Percentiles rank a stretch among this genome's conserved stretches.
Evolutionary conservation across 257 asterid genomes (phyloP).

Genomic region (Nicotiana attenuata): DNA sequence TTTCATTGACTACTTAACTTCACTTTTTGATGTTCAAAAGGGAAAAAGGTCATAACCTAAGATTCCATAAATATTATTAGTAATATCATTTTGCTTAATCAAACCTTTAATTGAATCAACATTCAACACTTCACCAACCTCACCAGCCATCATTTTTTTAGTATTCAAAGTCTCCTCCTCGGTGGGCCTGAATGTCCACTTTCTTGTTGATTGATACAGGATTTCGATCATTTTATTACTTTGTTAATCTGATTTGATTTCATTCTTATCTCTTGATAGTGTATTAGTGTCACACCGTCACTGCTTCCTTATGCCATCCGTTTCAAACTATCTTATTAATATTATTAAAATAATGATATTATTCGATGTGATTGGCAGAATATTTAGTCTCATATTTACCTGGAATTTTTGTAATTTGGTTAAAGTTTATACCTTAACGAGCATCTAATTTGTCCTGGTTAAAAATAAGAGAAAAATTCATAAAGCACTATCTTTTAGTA

Average conservation of each 20-base stretch:
- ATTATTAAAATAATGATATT: not conserved
- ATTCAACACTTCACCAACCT: not conserved
- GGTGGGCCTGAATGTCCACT: not conserved
- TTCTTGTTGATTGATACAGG: not conserved
- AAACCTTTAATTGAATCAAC: not conserved
- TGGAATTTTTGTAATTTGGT: not conserved
- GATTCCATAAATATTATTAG: not conserved
- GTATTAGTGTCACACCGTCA: not conserved
- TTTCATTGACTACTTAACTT: too few relatives aligned
- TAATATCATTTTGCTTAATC: not conserved
- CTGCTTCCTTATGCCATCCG: too few relatives aligned
- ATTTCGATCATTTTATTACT: not conserved
- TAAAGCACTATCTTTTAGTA: too few relatives aligned
- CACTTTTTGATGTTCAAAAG: not conserved
- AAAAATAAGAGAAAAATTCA: too few relatives aligned
- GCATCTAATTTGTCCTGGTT: too few relatives aligned
- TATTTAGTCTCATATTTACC: not conserved
- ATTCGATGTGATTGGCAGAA: not conserved
- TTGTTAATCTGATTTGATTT: not conserved
- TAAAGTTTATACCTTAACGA: too few relatives aligned
- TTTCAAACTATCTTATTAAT: too few relatives aligned
- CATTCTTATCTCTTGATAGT: not conserved
- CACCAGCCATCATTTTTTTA: not conserved
- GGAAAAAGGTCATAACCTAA: too few relatives aligned
- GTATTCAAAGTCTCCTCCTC: not conserved